A percentile compares a stretch with the other conserved stretches of the same genome.
These are phyloP conservation scores for Neonectria ditissima DNA, from an alignment of 2,329 filamentous ascomycete genomes.

Conservation along the genomic window DNA sequence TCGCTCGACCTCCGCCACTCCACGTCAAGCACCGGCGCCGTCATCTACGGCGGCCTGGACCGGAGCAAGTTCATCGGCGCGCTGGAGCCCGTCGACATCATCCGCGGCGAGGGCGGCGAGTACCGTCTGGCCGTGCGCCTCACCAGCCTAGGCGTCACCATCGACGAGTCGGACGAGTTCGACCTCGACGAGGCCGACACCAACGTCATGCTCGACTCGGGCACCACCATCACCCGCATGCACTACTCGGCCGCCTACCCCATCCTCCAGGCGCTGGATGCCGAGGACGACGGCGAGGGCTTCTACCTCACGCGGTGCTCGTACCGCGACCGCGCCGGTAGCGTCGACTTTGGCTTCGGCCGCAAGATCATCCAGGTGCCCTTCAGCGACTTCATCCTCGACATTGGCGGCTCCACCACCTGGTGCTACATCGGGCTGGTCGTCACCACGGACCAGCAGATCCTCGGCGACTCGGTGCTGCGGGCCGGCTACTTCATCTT, in stretches of 20 bases:
- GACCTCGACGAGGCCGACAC: slow-evolving; percentile 47
- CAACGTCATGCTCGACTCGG: slow-evolving; percentile 64
- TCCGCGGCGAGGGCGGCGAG: slow-evolving; percentile 52
- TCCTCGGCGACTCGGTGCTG: slow-evolving; percentile 57
- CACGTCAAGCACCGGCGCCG: slow-evolving; percentile 57
- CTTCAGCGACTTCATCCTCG: slow-evolving; percentile 63
- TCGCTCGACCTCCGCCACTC: slow-evolving; percentile 62
- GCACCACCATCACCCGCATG: slow-evolving; percentile 62
- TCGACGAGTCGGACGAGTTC: slow-evolving; percentile 41
- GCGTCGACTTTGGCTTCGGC: slow-evolving; percentile 63
- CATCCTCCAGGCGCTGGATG: slow-evolving; percentile 58
- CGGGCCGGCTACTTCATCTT: slow-evolving; percentile 60
- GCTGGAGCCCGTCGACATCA: slow-evolving; percentile 57
- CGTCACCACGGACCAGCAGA: slow-evolving; percentile 55
- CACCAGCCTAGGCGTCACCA: slow-evolving; percentile 48
- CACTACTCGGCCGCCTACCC: slow-evolving; percentile 56
- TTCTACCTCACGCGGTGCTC: slow-evolving; percentile 60
- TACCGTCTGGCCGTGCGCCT: slow-evolving; percentile 53
- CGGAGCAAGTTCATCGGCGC: slow-evolving; percentile 63
- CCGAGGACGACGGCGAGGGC: slow-evolving; percentile 53
- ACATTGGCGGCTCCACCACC: slow-evolving; percentile 50
- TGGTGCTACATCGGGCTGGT: slow-evolving; percentile 58
- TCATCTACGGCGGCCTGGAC: slow-evolving; percentile 67
- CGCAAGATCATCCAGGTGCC: slow-evolving; percentile 56
- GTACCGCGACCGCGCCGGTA: slow-evolving; percentile 51